These are phyloP conservation scores for Eucalyptus cloeziana DNA, from an alignment of 345 rosid species.

Conservation along the genomic window DNA sequence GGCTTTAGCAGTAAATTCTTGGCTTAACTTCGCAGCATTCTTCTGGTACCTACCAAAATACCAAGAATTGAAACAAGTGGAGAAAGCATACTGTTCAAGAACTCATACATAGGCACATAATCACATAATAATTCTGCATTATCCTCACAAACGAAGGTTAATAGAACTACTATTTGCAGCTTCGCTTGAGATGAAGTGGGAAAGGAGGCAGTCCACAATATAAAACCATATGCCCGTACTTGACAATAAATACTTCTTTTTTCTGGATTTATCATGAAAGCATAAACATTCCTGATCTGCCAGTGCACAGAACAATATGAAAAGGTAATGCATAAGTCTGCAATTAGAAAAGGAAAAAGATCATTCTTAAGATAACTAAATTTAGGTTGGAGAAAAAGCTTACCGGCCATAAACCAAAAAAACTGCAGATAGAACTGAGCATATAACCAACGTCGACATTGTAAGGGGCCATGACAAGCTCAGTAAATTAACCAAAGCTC, in stretches of 20 bases:
- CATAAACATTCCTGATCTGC: neutral
- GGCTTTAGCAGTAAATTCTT: constrained; percentile 32
- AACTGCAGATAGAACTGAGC: constrained; percentile 18
- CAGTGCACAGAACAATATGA: neutral
- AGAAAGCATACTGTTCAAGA: neutral
- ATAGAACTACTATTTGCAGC: neutral
- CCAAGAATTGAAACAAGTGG: neutral
- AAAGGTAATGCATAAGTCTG: neutral
- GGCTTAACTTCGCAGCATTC: constrained; percentile 38
- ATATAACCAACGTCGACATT: constrained; percentile 24
- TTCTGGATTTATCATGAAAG: neutral
- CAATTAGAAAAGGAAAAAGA: neutral
- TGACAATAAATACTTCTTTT: neutral
- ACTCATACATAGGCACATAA: neutral
- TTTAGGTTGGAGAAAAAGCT: neutral
- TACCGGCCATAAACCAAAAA: constrained; percentile 36
- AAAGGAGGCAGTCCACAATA: neutral
- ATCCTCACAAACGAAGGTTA: neutral
- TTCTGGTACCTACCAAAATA: constrained; percentile 30
- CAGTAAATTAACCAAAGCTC: constrained; percentile 42
- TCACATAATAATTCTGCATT: neutral
- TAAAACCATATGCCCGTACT: neutral
- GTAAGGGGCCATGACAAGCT: constrained; percentile 48
- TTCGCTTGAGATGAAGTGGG: neutral
- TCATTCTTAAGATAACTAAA: neutral